These are phyloP conservation scores for Solanum tacnaense DNA, from an alignment of 257 asterid genomes.

Conservation along the genomic window DNA sequence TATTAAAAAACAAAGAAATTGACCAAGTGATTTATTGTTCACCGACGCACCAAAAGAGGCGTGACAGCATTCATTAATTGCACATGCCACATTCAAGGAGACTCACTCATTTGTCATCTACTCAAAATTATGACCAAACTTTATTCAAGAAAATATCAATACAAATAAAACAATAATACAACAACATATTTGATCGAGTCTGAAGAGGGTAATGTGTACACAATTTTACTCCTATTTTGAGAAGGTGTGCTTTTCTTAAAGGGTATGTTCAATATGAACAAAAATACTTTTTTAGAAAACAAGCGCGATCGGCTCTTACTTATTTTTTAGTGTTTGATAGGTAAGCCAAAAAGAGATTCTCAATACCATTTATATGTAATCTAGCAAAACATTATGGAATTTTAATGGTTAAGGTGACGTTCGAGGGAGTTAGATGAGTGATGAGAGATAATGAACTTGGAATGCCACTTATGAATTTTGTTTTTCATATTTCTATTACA, in stretches of 20 bases:
- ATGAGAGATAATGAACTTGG: background rate
- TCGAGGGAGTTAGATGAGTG: background rate
- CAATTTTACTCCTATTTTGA: background rate
- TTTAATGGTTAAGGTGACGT: background rate
- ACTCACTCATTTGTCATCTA: conserved; percentile 2
- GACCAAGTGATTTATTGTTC: background rate
- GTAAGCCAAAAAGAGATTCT: background rate
- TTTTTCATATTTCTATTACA: background rate
- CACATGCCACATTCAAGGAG: conserved; percentile 12
- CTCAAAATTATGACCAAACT: background rate
- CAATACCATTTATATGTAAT: background rate
- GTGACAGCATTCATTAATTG: conserved; percentile 2
- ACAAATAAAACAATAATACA: background rate
- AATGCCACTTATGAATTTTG: too few relatives aligned
- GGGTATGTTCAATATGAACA: background rate
- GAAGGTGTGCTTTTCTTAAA: background rate
- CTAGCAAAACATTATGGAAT: background rate
- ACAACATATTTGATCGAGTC: background rate
- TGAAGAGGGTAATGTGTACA: background rate
- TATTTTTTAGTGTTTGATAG: background rate
- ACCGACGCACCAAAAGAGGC: conserved; percentile 8
- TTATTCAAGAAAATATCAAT: background rate
- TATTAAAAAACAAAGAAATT: background rate
- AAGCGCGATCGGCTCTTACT: background rate
- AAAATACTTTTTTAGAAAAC: background rate